Percentiles rank a stretch among this genome's conserved stretches.
Conservation (phyloP, 2,329 filamentous ascomycete genomes). For the Claviceps sp. region DNA sequence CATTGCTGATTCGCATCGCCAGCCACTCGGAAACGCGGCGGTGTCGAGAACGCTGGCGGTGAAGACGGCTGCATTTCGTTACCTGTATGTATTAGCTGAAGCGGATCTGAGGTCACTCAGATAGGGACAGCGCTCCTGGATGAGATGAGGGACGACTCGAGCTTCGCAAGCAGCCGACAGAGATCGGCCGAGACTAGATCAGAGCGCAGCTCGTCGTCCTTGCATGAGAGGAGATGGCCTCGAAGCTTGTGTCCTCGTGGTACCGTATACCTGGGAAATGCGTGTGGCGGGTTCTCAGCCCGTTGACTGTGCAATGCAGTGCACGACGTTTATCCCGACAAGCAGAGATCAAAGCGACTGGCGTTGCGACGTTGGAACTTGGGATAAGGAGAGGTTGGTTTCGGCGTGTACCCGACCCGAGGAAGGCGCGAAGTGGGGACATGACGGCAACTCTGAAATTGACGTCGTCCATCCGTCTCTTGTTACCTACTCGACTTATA, state of each 20-base stretch:
- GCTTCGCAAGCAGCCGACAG: neutral
- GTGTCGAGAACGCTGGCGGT: neutral
- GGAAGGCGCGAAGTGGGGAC: neutral
- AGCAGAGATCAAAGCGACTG: neutral
- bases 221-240: neutral
- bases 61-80: neutral
- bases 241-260: neutral
- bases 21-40: slow-evolving; percentile 6
- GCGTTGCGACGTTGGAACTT: neutral
- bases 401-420: neutral
- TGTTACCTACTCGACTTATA: neutral
- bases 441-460: neutral
- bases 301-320: neutral
- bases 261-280: neutral
- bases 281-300: neutral
- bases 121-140: neutral
- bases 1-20: slow-evolving; percentile 8
- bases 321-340: neutral
- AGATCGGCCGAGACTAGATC: neutral
- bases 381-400: neutral
- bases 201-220: neutral
- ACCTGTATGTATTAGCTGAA: neutral
- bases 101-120: neutral
- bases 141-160: neutral
- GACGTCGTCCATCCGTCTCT: neutral